These are phyloP conservation scores for Brassica rapa DNA, from an alignment of 345 rosid species.

Conservation along the genomic window DNA sequence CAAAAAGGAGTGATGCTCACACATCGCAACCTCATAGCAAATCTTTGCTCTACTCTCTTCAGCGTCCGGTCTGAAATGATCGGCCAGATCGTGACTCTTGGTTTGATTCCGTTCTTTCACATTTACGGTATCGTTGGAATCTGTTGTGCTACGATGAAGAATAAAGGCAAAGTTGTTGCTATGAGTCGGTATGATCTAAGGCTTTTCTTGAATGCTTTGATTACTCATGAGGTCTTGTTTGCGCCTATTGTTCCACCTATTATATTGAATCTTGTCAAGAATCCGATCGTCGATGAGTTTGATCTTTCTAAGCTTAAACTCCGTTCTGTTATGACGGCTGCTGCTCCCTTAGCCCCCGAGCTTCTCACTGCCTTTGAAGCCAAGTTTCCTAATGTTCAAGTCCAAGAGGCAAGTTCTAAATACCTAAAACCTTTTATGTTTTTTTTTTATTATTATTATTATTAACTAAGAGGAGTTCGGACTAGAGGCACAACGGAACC, in stretches of 20 bases:
- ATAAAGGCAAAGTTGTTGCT: constrained; percentile 91
- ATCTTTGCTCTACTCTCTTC: constrained; percentile 83
- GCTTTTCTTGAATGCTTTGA: constrained; percentile 68
- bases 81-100: constrained; percentile 60
- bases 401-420: constrained; percentile 65
- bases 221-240: constrained; percentile 71
- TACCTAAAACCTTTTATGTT: not conserved
- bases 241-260: constrained; percentile 95
- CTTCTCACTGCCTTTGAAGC: constrained; percentile 63
- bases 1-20: constrained; percentile 92
- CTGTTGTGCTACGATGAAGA: constrained; percentile 78
- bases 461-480: not conserved
- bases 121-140: constrained; percentile 87
- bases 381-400: constrained; percentile 79
- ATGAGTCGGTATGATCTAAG: constrained; percentile 73
- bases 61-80: constrained; percentile 66
- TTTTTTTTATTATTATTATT: too few relatives aligned
- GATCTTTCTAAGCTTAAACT: constrained; percentile 81
- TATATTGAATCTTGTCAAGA: constrained; percentile 73
- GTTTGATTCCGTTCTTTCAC: constrained; percentile 92
- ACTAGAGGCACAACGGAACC: not conserved
- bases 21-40: constrained; percentile 82
- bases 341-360: constrained; percentile 89
- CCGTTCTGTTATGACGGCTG: constrained; percentile 83
- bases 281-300: constrained; percentile 80